Conservation (phyloP, 768 basidiomycete genomes). For the Termitomyces sp. region DNA sequence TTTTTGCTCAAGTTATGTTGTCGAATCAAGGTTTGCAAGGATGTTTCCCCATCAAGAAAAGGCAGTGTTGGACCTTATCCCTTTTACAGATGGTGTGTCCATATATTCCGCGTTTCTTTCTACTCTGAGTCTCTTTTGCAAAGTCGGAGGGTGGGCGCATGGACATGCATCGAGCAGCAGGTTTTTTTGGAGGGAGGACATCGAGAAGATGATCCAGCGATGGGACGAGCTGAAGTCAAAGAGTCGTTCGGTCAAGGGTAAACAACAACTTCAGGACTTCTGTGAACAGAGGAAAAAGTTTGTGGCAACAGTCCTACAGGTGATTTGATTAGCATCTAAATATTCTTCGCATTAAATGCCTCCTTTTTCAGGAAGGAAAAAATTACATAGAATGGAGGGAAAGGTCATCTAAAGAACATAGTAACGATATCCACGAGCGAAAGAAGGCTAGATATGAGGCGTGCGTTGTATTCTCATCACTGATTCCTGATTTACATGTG, state of each 20-base stretch:
- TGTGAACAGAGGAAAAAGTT: conserved; percentile 16
- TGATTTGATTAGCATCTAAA: not conserved
- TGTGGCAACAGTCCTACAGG: conserved; percentile 7
- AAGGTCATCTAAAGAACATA: not conserved
- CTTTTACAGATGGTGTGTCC: conserved; percentile 28
- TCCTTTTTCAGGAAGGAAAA: conserved; percentile 7
- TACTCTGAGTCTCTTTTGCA: not conserved
- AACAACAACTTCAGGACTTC: conserved; percentile 24
- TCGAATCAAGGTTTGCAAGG: conserved; percentile 19
- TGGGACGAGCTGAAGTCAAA: conserved; percentile 17
- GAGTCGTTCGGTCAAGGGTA: conserved; percentile 20
- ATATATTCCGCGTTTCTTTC: not conserved
- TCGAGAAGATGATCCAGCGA: conserved; percentile 20
- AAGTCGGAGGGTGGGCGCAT: conserved; percentile 29
- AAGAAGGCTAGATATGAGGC: conserved; percentile 7
- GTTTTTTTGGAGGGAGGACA: conserved; percentile 32
- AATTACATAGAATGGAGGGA: conserved; percentile 11
- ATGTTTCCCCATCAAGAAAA: conserved; percentile 26
- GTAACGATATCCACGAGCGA: not conserved
- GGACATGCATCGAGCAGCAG: conserved; percentile 23
- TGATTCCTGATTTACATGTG: not conserved
- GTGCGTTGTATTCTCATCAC: conserved; percentile 6
- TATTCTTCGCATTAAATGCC: too few relatives aligned
- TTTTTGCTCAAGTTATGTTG: conserved; percentile 22
- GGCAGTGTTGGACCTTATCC: conserved; percentile 25